Percentiles rank a stretch among this genome's conserved stretches.
These are phyloP conservation scores for Lactarius pseudohatsudake DNA, from an alignment of 768 basidiomycete genomes.

Conservation along the genomic window DNA sequence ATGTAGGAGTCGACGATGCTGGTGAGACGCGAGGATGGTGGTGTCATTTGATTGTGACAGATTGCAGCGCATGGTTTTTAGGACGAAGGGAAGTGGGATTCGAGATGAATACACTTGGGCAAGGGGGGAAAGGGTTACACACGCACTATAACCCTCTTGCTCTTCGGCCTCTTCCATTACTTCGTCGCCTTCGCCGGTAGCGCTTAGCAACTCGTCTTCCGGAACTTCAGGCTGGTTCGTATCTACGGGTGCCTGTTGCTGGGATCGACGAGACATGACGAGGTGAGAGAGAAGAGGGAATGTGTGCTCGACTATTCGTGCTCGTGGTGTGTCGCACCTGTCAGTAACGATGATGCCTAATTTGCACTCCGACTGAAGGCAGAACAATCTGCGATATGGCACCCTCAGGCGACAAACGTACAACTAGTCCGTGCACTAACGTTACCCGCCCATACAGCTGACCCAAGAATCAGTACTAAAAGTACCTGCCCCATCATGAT, in stretches of 20 bases:
- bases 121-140: constrained; percentile 18
- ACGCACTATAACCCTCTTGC: constrained; percentile 79
- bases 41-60: constrained; percentile 6
- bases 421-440: constrained; percentile 52
- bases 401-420: constrained; percentile 36
- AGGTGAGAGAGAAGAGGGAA: constrained; percentile 3
- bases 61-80: constrained; percentile 4
- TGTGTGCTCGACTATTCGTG: neutral
- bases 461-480: constrained; percentile 70
- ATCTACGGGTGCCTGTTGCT: constrained; percentile 37
- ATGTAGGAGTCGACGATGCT: constrained; percentile 91
- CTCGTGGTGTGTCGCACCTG: constrained; percentile 1
- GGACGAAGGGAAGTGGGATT: constrained; percentile 1
- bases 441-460: constrained; percentile 54
- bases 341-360: neutral
- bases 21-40: constrained; percentile 16
- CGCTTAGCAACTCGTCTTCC: constrained; percentile 64
- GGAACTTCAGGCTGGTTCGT: constrained; percentile 53
- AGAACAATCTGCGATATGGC: constrained; percentile 1
- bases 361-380: constrained; percentile 27
- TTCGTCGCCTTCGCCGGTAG: constrained; percentile 64
- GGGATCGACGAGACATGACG: constrained; percentile 41
- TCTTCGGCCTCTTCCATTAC: constrained; percentile 72
- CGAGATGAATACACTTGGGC: constrained; percentile 20
- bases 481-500: constrained; percentile 59